Conservation (phyloP, 2,329 filamentous ascomycete genomes). For the Aspergillus ibericus region DNA sequence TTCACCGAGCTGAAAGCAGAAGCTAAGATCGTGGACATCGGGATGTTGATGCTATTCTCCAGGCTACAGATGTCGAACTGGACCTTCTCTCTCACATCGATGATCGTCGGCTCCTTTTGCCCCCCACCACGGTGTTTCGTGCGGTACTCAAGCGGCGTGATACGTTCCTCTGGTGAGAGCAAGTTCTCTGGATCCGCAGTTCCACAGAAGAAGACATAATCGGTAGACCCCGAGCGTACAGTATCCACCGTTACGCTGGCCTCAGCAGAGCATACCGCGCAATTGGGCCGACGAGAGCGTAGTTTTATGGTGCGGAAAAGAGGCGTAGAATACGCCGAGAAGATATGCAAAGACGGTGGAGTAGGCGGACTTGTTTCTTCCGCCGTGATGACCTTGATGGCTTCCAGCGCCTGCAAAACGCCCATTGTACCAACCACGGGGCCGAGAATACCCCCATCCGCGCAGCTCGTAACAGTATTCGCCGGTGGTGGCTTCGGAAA, state of each 20-base stretch:
- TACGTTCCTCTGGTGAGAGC: conserved; percentile 64
- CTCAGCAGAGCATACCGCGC: conserved; percentile 71
- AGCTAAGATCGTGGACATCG: conserved; percentile 44
- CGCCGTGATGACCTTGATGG: conserved; percentile 74
- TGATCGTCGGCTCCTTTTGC: conserved; percentile 54
- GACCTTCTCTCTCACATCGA: conserved; percentile 83
- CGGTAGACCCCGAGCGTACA: conserved; percentile 65
- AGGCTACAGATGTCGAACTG: conserved; percentile 81
- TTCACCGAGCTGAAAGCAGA: not conserved
- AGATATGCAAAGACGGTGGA: conserved; percentile 42
- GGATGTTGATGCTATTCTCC: conserved; percentile 67
- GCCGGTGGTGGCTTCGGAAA: conserved; percentile 86
- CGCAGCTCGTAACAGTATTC: conserved; percentile 79
- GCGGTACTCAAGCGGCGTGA: conserved; percentile 64
- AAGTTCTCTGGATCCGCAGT: conserved; percentile 55
- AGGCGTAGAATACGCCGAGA: conserved; percentile 45
- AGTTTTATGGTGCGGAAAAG: conserved; percentile 74
- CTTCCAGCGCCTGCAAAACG: conserved; percentile 84
- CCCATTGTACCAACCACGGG: conserved; percentile 94
- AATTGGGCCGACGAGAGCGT: conserved; percentile 66
- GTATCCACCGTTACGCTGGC: conserved; percentile 63
- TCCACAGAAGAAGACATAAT: conserved; percentile 88
- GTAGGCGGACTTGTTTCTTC: conserved; percentile 20
- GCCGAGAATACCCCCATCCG: conserved; percentile 88
- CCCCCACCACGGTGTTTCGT: conserved; percentile 16